These are phyloP conservation scores for Sindora glabra DNA, from an alignment of 306 rosid genomes.

Conservation along the genomic window DNA sequence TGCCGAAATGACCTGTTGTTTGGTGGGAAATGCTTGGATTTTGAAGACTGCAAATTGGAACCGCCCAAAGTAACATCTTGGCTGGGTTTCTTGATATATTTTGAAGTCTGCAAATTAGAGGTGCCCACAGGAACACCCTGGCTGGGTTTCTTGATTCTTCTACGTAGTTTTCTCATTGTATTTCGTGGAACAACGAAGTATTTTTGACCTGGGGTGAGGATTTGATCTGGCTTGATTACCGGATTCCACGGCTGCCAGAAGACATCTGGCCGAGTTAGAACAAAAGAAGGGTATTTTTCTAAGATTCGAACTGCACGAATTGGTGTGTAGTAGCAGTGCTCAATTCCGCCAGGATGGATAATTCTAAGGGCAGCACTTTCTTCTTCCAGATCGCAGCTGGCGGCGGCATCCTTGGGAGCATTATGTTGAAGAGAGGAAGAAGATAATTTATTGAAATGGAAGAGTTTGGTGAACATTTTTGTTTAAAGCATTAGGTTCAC, in stretches of 20 bases:
- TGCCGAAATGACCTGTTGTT: too few species aligned
- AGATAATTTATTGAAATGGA: background rate
- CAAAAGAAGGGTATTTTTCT: conserved; percentile 23
- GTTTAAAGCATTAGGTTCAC: too few species aligned
- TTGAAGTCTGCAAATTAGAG: too few species aligned
- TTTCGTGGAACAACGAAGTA: conserved; percentile 10
- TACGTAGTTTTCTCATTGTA: conserved; percentile 15
- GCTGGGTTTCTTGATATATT: too few species aligned
- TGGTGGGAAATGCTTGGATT: too few species aligned
- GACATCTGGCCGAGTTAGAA: conserved; percentile 20
- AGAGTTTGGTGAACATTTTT: conserved; percentile 15
- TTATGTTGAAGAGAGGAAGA: background rate
- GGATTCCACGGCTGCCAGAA: conserved; percentile 24
- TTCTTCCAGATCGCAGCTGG: background rate
- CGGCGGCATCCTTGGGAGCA: background rate
- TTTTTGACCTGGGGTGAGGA: conserved; percentile 21
- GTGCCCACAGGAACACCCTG: background rate
- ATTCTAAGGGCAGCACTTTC: background rate
- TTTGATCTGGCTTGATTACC: conserved; percentile 13
- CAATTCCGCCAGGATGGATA: conserved; percentile 22
- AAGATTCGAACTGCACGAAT: conserved; percentile 16
- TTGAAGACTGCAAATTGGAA: too few species aligned
- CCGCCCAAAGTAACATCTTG: too few species aligned
- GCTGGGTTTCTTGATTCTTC: background rate
- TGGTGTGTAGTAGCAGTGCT: conserved; percentile 27